Base-by-base conservation (phyloP, 2,329 filamentous ascomycete genomes). In the Phoma herbarum region DNA sequence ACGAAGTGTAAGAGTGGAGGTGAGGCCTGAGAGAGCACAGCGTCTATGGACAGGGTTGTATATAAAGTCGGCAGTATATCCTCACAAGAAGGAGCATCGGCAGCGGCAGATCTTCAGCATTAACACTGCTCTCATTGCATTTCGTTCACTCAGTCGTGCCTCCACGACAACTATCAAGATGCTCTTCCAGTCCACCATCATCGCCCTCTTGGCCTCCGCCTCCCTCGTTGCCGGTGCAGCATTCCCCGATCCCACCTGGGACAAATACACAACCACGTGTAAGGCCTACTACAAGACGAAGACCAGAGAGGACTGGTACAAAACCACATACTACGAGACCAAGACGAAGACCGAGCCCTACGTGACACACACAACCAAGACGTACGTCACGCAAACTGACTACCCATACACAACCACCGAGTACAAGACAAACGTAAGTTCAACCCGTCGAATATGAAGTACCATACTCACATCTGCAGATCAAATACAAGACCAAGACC, bases 201-300 rank as follows among this genome's bases (percentile, higher is more conserved):
- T 69, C 23, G 52, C 61, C 22, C 47, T 69, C 39, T 23, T 69
- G 48, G 63, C 66, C 43, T 66, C 61, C 35, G 63, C 57, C 23
- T 63, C 65, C 39, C 16, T 64, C 12, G 58, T 47, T 22, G 48
- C 54, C 12, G 58, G 44, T 22, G 52, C 52, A 47, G 65, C 62
- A 47, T 35, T 69, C 9, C 67, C 67, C 10, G 62, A 58, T 18
- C n/a, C n/a, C n/a, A n/a, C n/a, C n/a, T 47, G 45, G 26, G 41
- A 43, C n/a, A 47, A 49, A n/a, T 26, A 55, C n/a, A 55, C 54
- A 41, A 61, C 61, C 11, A 66, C 61, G 11, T 72, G 68, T 61
- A 64, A 64, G 33, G 53, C 37, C 66, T 65, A 61, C 2, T 66
- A 65, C 52, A 50, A 20, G 7, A 68, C 67, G 14, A 63, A 56